Evolutionary conservation across 139 green algal species (phyloP), one percentile per base, ranked within the genome.

Genomic region (Picochlorum costavermella): DNA sequence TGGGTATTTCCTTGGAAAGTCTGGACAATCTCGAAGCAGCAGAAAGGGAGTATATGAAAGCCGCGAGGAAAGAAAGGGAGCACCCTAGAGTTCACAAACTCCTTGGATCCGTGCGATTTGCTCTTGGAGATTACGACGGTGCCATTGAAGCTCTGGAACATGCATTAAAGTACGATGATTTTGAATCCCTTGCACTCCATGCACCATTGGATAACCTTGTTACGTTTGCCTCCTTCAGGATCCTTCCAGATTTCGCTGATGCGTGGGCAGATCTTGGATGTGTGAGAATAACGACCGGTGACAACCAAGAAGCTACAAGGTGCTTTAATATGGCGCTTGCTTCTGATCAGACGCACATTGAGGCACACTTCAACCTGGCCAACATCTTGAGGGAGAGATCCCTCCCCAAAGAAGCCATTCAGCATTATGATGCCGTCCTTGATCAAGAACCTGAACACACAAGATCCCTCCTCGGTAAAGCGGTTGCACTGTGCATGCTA

Each of bases 1-100:
- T 88, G 63, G 83, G 83, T 60, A 89, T 90, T 64, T 73, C 71
- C 16, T 40, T 88, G 30, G 83, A 90, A 72, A 72, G 65, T 5
- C 64, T 82, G 28, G 83, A 84, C 11, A 51, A 81, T 58, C 72
- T 90, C 25, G 66, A 84, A 56, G 40, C 36, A 14, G 60, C 60
- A 16, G 33, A 55, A 45, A 13, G 36, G 13, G 36, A 66, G 14
- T 66, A 66, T 25, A 31, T 4, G 6, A 59, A 80, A 49, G 83
- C 81, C 12, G 50, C 68, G 17, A 55, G 67, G 1, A 64, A 88
- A 17, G 78, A 75, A 36, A 69, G 78, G 1, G 20, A 69, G 23
- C 83, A 90, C 55, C 70, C 66, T 63, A 69, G 84, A 12, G 84
- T 75, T 5, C 61, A 74, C 36, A 90, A 90, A 76, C 72, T 90